These are phyloP conservation scores for Backusella tarrabulga DNA, from an alignment of 192 early-diverging fungal species.

Conservation along the genomic window DNA sequence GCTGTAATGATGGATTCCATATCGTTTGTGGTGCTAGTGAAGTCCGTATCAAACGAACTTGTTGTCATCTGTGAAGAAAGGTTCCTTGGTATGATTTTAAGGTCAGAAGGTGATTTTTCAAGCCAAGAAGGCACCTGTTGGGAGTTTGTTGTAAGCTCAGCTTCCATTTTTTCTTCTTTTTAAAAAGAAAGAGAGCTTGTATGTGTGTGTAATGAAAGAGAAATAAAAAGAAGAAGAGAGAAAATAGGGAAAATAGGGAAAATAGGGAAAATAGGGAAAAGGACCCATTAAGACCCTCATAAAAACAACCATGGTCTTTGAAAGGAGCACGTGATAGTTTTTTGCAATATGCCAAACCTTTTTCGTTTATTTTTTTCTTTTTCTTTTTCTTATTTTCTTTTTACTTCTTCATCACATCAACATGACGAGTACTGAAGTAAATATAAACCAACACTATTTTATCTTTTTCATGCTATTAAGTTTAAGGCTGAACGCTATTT, in stretches of 20 bases:
- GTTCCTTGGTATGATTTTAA: slow-evolving; percentile 1
- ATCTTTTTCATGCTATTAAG: not conserved
- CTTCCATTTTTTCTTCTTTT: not conserved
- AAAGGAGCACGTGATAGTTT: not conserved
- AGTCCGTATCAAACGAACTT: slow-evolving; percentile 6
- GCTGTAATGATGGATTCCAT: not conserved
- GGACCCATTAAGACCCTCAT: not conserved
- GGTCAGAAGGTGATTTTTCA: not conserved
- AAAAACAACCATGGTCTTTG: not conserved
- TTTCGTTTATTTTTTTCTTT: not conserved
- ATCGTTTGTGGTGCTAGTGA: not conserved
- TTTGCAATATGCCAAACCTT: not conserved
- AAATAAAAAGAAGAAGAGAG: not conserved
- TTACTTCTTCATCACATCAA: not conserved
- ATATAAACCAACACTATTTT: not conserved
- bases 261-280: not conserved
- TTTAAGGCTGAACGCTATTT: not conserved
- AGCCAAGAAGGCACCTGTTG: not conserved
- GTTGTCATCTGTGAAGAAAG: slow-evolving; percentile 1
- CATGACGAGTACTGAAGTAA: slow-evolving; percentile 1
- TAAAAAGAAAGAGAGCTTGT: not conserved
- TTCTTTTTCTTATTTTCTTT: not conserved
- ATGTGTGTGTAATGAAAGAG: not conserved
- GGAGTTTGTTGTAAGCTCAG: not conserved
- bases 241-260: not conserved